A percentile compares a stretch with the other conserved stretches of the same genome.
Conservation (phyloP, 2,329 filamentous ascomycete species). For the Ciborinia camelliae region DNA sequence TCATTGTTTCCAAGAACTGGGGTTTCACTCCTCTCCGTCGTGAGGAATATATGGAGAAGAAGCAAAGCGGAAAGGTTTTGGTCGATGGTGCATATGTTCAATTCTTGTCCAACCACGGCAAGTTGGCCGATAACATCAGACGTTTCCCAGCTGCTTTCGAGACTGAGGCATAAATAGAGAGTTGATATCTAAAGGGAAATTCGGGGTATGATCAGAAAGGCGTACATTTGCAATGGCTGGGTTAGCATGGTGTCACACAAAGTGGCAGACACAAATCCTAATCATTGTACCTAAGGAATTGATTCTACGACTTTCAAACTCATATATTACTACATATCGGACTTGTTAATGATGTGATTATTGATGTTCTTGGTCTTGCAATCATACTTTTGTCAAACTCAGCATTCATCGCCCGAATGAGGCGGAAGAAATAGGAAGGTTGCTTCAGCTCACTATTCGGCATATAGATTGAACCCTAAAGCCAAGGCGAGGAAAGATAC, state of each 20-base stretch:
- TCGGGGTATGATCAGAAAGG: constrained; percentile 27
- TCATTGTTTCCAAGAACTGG: constrained; percentile 99
- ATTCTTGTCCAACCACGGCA: constrained; percentile 95
- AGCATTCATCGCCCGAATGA: background rate
- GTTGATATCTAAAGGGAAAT: constrained; percentile 13
- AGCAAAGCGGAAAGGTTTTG: constrained; percentile 89
- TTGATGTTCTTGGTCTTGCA: background rate
- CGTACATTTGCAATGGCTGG: constrained; percentile 35
- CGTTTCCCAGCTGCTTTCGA: constrained; percentile 91
- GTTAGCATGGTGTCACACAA: constrained; percentile 26
- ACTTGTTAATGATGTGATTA: background rate
- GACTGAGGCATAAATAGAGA: constrained; percentile 33
- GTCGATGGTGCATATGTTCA: constrained; percentile 99
- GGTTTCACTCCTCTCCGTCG: constrained; percentile 98
- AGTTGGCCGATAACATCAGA: constrained; percentile 80
- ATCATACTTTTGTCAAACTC: background rate
- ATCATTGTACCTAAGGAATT: constrained; percentile 36
- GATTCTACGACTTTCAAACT: constrained; percentile 30
- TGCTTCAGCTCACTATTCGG: background rate
- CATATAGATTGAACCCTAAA: background rate
- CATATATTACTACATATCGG: background rate
- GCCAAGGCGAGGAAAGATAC: background rate
- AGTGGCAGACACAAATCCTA: constrained; percentile 25
- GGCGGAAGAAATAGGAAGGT: background rate
- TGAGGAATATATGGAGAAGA: constrained; percentile 95